A percentile compares a stretch with the other conserved stretches of the same genome.
phyloP scores from a whole-genome alignment of 1,284 basidiomycete genomes.

The Leccinum angustisporum region DNA sequence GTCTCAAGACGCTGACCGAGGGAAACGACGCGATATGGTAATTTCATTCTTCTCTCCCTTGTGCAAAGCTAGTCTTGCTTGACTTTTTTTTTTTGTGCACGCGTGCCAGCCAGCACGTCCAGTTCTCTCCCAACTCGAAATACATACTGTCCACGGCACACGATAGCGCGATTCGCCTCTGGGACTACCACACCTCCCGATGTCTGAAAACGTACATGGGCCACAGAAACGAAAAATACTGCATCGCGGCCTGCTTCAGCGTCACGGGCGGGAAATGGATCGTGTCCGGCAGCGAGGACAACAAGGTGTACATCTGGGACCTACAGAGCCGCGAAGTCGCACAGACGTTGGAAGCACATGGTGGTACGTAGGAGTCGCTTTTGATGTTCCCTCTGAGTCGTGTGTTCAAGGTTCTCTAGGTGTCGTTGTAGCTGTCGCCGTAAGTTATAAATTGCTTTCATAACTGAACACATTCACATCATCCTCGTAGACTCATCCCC shows the following conservation, averaged over 20 bases:
- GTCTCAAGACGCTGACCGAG: conserved; percentile 94
- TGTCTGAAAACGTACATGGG: conserved; percentile 91
- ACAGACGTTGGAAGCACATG: conserved; percentile 76
- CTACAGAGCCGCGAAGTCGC: conserved; percentile 83
- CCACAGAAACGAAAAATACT: conserved; percentile 79
- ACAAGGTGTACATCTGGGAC: conserved; percentile 90
- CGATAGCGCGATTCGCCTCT: conserved; percentile 87
- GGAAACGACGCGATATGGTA: conserved; percentile 87
- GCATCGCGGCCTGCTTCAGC: conserved; percentile 77
- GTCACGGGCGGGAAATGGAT: conserved; percentile 88
- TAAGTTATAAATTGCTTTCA: conserved; percentile 32
- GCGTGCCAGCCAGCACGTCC: conserved; percentile 69
- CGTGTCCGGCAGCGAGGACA: conserved; percentile 88
- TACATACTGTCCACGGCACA: conserved; percentile 91
- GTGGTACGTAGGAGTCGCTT: conserved; percentile 43
- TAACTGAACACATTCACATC: conserved; percentile 5
- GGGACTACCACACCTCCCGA: conserved; percentile 92
- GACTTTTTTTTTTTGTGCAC: not conserved
- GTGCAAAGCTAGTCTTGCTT: not conserved
- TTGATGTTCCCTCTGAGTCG: not conserved
- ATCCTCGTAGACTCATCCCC: conserved; percentile 67
- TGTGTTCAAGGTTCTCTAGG: conserved; percentile 40
- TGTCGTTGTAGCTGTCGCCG: conserved; percentile 74
- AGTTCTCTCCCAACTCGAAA: conserved; percentile 93
- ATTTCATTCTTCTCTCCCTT: conserved; percentile 36